Percentiles rank a stretch among this genome's conserved stretches.
These are phyloP conservation scores for Sicyos baderoa DNA, from an alignment of 306 rosid species.

Conservation along the genomic window DNA sequence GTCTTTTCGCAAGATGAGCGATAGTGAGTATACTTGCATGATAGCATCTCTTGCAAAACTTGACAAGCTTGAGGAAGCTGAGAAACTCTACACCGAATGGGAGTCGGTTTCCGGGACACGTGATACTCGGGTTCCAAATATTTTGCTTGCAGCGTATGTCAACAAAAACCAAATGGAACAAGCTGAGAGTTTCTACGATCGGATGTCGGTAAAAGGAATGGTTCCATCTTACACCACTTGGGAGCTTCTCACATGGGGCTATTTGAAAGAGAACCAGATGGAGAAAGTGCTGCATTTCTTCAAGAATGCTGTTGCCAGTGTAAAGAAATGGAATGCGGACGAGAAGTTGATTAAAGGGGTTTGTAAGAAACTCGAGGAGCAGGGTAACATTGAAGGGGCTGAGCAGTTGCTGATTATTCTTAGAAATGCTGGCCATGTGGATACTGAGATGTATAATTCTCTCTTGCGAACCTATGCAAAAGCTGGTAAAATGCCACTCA, in stretches of 20 bases:
- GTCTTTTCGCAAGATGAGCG: slow-evolving; percentile 59
- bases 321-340: slow-evolving; percentile 55
- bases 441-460: slow-evolving; percentile 52
- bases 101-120: slow-evolving; percentile 56
- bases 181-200: slow-evolving; percentile 49
- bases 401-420: slow-evolving; percentile 56
- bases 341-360: slow-evolving; percentile 46
- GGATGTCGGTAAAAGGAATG: slow-evolving; percentile 41
- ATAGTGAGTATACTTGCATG: slow-evolving; percentile 73
- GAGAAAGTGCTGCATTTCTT: slow-evolving; percentile 49
- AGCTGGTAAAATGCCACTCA: slow-evolving; percentile 78
- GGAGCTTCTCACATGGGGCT: slow-evolving; percentile 81
- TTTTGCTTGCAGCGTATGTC: slow-evolving; percentile 66
- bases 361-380: slow-evolving; percentile 46
- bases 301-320: slow-evolving; percentile 54
- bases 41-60: slow-evolving; percentile 73
- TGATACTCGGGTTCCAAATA: slow-evolving; percentile 61
- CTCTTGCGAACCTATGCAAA: slow-evolving; percentile 54
- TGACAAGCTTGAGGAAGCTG: slow-evolving; percentile 58
- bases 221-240: slow-evolving; percentile 62
- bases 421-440: slow-evolving; percentile 50
- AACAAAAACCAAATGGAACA: slow-evolving; percentile 53
- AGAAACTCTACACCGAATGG: slow-evolving; percentile 70
- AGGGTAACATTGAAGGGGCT: slow-evolving; percentile 52
- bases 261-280: slow-evolving; percentile 41